Evolutionary conservation across 139 green algal species (phyloP).

Genomic region (Zygnema circumcarinatum): DNA sequence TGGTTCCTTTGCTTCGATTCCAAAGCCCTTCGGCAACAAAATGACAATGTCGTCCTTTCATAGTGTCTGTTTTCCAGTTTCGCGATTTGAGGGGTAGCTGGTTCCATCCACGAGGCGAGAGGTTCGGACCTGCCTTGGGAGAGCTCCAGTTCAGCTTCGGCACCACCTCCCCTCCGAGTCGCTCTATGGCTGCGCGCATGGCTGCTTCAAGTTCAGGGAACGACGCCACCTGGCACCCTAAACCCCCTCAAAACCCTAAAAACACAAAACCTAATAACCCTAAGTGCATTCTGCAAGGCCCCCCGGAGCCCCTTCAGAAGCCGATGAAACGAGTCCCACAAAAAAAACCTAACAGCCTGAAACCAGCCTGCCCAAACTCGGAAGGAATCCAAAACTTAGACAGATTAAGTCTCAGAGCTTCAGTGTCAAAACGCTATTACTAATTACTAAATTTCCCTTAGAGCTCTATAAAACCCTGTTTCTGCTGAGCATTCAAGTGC

Average conservation of each 20-base stretch:
- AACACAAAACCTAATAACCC: too few relatives aligned
- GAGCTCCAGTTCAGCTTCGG: constrained; percentile 93
- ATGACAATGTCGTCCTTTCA: neutral
- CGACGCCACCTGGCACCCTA: constrained; percentile 40
- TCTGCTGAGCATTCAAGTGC: too few relatives aligned
- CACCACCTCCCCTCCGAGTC: constrained; percentile 76
- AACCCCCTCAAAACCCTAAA: too few relatives aligned
- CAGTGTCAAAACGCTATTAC: too few relatives aligned
- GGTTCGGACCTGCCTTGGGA: constrained; percentile 68
- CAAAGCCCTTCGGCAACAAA: neutral
- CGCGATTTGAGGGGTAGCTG: neutral
- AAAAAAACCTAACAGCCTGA: neutral
- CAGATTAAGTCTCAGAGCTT: too few relatives aligned
- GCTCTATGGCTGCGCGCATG: constrained; percentile 69
- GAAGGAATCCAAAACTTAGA: too few relatives aligned
- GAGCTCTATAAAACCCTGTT: too few relatives aligned
- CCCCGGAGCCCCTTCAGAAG: neutral
- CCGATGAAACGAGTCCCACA: neutral
- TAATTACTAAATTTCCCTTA: too few relatives aligned
- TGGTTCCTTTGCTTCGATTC: neutral
- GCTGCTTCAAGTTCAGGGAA: constrained; percentile 43
- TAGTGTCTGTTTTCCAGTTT: neutral
- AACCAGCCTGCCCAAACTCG: too few relatives aligned
- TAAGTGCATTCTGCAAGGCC: neutral
- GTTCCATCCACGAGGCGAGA: neutral